Conservation (phyloP, 1,284 basidiomycete genomes). For the Exobasidium cylindrosporum region DNA sequence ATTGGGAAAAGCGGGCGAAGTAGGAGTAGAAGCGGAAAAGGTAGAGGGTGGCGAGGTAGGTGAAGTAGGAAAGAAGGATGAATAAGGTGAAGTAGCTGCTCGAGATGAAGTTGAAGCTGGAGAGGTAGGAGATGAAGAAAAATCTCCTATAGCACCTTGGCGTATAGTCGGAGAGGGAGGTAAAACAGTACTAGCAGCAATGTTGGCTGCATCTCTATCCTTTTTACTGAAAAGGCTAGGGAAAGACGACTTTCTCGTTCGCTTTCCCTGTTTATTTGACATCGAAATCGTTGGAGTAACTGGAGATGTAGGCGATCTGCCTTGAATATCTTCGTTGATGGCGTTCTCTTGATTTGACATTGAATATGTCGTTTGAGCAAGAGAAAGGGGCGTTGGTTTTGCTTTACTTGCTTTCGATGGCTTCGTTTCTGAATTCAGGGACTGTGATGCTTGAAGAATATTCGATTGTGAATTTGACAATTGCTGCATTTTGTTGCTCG, state of each 20-base stretch:
- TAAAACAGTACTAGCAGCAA: neutral
- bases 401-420: neutral
- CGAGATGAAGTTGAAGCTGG: neutral
- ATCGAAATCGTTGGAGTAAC: neutral
- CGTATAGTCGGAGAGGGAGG: neutral
- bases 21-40: slow-evolving; percentile 15
- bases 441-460: neutral
- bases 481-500: neutral
- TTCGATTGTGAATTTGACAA: neutral
- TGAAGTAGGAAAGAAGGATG: slow-evolving; percentile 1
- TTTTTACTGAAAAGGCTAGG: slow-evolving; percentile 5
- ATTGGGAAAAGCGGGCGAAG: slow-evolving; percentile 8
- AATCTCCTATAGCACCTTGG: slow-evolving; percentile 12
- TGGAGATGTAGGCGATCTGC: neutral
- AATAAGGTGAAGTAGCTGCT: neutral
- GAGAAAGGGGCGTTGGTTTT: neutral
- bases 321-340: too few species aligned
- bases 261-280: neutral
- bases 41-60: slow-evolving; percentile 24
- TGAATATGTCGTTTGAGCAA: neutral
- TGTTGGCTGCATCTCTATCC: slow-evolving; percentile 1
- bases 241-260: neutral
- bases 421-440: neutral
- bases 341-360: neutral
- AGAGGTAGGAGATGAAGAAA: neutral